Base-by-base conservation (phyloP, 2,329 filamentous ascomycete genomes). In the Sarocladium oryzae region DNA sequence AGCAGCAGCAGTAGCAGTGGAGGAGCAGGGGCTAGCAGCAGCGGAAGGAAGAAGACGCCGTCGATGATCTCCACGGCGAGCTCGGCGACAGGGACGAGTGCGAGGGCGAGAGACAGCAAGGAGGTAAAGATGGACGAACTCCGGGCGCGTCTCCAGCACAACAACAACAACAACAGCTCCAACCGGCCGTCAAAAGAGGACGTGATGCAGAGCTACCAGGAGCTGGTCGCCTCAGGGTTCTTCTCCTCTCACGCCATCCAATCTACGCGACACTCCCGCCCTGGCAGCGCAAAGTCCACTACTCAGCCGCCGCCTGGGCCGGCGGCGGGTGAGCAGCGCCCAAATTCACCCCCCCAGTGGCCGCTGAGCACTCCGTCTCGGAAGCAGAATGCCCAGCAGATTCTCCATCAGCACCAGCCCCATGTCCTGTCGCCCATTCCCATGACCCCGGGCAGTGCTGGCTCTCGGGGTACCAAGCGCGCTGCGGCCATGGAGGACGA, bases 161-260 rank as follows among this genome's bases (percentile, higher is more conserved):
- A 33, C 28, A 46, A 26, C 15, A 41, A 40, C 35, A 51, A 33
- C 28, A 46, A 26, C 15, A 41, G 41, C 35, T 50, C 49, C 37
- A 63, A 66, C 6, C 61, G 61, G 56, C 66, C 65, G 2, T 60
- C 63, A 28, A 61, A 59, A 56, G 79, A 82, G 49, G 77, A 82
- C 52, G 72, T 82, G 50, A 57, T 79, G 59, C 72, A 74, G 54
- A 81, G 70, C 59, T 82, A 82, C 62, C 74, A 79, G 56, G 66
- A 77, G 56, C 71, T 82, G 52, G 70, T 82, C 57, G 73, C 76
- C 2, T 72, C 72, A 5, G 79, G 79, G 53, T 82, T 82, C 71
- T 82, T 82, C 61, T 69, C 74, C 43, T 68, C 74, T 21, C 78
- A 81, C 55, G 78, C 78, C 50, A 81, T 81, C 54, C 74, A 77